Evolutionary conservation across 106 monocot species (phyloP).

Genomic region (Allium cepa): DNA sequence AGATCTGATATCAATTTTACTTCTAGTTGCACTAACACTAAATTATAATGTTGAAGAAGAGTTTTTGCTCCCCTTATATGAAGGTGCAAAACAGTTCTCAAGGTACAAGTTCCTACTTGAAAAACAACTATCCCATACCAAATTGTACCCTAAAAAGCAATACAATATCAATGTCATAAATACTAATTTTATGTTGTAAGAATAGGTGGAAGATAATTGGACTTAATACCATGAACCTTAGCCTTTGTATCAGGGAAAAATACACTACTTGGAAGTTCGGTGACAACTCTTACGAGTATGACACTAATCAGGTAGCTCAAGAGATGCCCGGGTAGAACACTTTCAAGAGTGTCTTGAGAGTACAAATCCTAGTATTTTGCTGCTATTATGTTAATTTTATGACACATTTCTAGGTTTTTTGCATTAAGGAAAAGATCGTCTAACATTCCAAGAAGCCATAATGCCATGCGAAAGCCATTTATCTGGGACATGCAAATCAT

Average conservation of each 20-base stretch:
- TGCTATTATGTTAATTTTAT: conserved; percentile 30
- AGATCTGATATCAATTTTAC: too few species aligned
- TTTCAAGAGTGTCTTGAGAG: conserved; percentile 17
- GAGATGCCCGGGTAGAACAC: conserved; percentile 50
- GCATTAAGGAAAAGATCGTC: conserved; percentile 37
- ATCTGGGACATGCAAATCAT: too few species aligned
- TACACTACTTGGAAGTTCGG: conserved; percentile 22
- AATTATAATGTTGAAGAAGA: too few species aligned
- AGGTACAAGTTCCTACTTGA: too few species aligned
- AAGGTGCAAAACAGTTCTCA: too few species aligned
- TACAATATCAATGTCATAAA: too few species aligned
- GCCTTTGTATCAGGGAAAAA: conserved; percentile 67
- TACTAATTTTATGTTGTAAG: too few species aligned
- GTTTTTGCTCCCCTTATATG: too few species aligned
- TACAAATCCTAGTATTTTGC: conserved; percentile 33
- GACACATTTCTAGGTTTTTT: conserved; percentile 29
- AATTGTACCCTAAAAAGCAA: too few species aligned
- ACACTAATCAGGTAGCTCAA: conserved; percentile 42
- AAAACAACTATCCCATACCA: too few species aligned
- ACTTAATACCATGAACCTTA: conserved; percentile 37
- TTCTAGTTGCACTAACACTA: too few species aligned
- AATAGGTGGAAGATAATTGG: conserved; percentile 55
- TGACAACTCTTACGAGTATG: conserved; percentile 19
- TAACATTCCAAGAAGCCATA: conserved; percentile 39
- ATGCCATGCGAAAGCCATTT: conserved; percentile 40